Base-by-base conservation (phyloP, 2,329 filamentous ascomycete species). In the Phyllosticta paracitricarpa region DNA sequence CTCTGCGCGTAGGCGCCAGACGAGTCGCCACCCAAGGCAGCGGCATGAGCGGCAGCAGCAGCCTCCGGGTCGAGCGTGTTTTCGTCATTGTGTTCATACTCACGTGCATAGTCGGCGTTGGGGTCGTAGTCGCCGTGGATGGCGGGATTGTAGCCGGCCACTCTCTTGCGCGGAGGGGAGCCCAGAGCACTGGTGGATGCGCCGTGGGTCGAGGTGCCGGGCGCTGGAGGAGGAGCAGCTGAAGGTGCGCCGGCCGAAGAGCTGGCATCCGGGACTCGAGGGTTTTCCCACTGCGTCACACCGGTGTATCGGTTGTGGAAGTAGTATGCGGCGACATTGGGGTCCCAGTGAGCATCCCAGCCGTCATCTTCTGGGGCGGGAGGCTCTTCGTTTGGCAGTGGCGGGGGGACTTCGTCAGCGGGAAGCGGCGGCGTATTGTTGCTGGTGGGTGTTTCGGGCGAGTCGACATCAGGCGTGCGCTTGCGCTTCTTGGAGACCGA, bases 91-190 rank as follows among this genome's bases (percentile, higher is more conserved):
- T 73, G 75, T 24, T 78, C 72, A 65, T 71, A 70, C 62, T 69
- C 68, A 56, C 63, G 79, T 10, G 94, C 93, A 72, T 99, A 99
- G 78, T 91, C 89, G n/a, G 94, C 93, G 63, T 87, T 94, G 3
- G 92, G 91, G 69, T 99, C 94, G 78, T 97, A 99, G 77, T 92
- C 89, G 67, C 94, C 94, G 73, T 99, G 94, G 54, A 99, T 93
- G 25, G 91, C 89, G 1, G 94, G 94, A 71, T 97, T 96, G 77
- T 99, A 99, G 64, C 93, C 91, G 62, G 87, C 87, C 76, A 60
- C 76, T 66, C 66, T 69, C 71, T 71, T 64, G 25, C 71, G 71
- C 51, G 71, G 71, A n/a, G 69, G 69, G 14, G 52, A 55, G 48
- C 67, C 70, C 62, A 68, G 65, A 61, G 28, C 19, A 68, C 65